Evolutionary conservation across 2,329 filamentous ascomycete genomes (phyloP), one percentile per base, ranked within the genome.

Genomic region (Verticillium nonalfalfae): DNA sequence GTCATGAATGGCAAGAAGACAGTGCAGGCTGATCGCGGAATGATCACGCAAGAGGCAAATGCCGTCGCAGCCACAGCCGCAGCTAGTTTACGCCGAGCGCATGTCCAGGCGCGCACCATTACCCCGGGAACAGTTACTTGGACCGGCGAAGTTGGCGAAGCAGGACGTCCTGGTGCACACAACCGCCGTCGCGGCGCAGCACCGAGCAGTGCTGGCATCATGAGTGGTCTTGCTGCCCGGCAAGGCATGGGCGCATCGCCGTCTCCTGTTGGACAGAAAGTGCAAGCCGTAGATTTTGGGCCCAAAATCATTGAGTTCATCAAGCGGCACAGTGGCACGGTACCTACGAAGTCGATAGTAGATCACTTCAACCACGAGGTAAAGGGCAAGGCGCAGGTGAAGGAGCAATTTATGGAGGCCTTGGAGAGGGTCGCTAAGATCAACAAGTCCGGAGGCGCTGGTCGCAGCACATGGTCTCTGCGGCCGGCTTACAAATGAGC

Each of bases 81-180:
- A 0, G 84, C 84, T 26, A 89, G 91, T 65, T 84, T 98, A 1
- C 85, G 87, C 35, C 85, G 85, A 62, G 88, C 92, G 10, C 87
- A 85, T 52, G 85, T 93, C 69, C 82, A 88, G 35, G 92, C 93
- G 2, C 83, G 86, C 11, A 82, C 80, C 9, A 80, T 94, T 1
- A 91, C 91, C 0, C 88, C 92, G 36, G 94, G 94, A 7, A 92
- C 90, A 0, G 91, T 95, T 9, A 97, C 94, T 1, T 98, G 94
- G 94, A 98, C 94, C 0, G 94, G 95, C 1, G 86, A 90, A 67
- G 86, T 90, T 56, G 94, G 94, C 10, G 84, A 89, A 58, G 87
- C 87, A 4, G 94, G 93, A 1, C 82, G 90, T 39, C 90, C 90
- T 1, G 83, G 85, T 33, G 80, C 78, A 39, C 76, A 74, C 61